Evolutionary conservation across 805 yeast species (phyloP).

Genomic region (Candida incommunis): DNA sequence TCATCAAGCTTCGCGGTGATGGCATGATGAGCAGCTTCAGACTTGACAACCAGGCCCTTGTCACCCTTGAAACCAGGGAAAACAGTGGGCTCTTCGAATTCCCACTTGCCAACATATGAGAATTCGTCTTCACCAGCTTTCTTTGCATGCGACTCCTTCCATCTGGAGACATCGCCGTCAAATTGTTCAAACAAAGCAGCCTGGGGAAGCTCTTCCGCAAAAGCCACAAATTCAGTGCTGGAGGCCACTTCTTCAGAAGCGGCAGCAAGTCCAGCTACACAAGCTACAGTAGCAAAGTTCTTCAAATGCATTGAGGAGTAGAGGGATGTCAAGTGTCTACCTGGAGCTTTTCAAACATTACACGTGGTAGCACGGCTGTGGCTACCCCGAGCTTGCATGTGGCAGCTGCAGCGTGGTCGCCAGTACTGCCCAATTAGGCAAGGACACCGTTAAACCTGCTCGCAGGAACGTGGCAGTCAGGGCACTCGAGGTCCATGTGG

Average conservation of each 20-base stretch:
- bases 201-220: conserved; percentile 8
- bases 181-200: conserved; percentile 20
- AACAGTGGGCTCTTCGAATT: conserved; percentile 44
- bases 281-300: not conserved
- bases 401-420: no score
- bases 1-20: conserved; percentile 48
- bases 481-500: no score
- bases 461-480: no score
- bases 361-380: conserved; percentile 1
- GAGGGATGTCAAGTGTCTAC: not conserved
- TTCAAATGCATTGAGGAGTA: not conserved
- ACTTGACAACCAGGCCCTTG: conserved; percentile 60
- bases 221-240: not conserved
- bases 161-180: conserved; percentile 26
- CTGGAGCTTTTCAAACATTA: not conserved
- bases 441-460: no score
- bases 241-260: not conserved
- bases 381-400: no score
- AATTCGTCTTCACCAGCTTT: conserved; percentile 35
- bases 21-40: conserved; percentile 72
- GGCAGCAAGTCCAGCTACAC: not conserved
- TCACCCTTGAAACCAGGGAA: conserved; percentile 52
- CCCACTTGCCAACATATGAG: conserved; percentile 64
- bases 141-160: conserved; percentile 45
- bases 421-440: no score